These are phyloP conservation scores for Wickerhamomyces canadensis DNA, from an alignment of 805 yeast species.

Conservation along the genomic window DNA sequence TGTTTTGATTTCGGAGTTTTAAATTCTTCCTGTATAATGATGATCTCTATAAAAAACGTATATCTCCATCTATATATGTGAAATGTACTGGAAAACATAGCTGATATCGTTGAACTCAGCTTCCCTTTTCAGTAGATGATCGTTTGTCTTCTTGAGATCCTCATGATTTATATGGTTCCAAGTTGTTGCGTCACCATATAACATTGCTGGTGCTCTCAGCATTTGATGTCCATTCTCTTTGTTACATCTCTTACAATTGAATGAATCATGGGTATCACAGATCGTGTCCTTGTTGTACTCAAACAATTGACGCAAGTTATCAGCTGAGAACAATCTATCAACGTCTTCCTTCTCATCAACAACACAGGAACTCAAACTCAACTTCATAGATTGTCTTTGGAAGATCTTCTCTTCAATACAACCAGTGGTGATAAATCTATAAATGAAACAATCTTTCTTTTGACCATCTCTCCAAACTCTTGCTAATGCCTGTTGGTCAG, in stretches of 20 bases:
- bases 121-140: slow-evolving; percentile 73
- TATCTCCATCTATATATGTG: slow-evolving; percentile 43
- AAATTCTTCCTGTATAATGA: too few species aligned
- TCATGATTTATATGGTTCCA: slow-evolving; percentile 87
- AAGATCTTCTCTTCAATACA: slow-evolving; percentile 94
- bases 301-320: slow-evolving; percentile 71
- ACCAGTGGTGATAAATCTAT: slow-evolving; percentile 90
- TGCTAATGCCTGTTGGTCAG: slow-evolving; percentile 96
- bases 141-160: slow-evolving; percentile 62
- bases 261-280: slow-evolving; percentile 92
- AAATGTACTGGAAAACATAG: slow-evolving; percentile 89
- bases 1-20: too few species aligned
- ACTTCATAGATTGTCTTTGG: slow-evolving; percentile 92
- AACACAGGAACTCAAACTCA: slow-evolving; percentile 89
- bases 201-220: slow-evolving; percentile 72
- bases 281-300: slow-evolving; percentile 57
- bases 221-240: slow-evolving; percentile 47
- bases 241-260: slow-evolving; percentile 77
- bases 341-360: slow-evolving; percentile 96
- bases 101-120: slow-evolving; percentile 61
- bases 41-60: not conserved
- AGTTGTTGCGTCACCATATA: slow-evolving; percentile 95
- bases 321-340: slow-evolving; percentile 84
- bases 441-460: slow-evolving; percentile 92
- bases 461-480: slow-evolving; percentile 99